A percentile compares a stretch with the other conserved stretches of the same genome.
These are phyloP conservation scores for Cyclotella distinguenda DNA, from an alignment of 108 stramenopile genomes.

Conservation along the genomic window DNA sequence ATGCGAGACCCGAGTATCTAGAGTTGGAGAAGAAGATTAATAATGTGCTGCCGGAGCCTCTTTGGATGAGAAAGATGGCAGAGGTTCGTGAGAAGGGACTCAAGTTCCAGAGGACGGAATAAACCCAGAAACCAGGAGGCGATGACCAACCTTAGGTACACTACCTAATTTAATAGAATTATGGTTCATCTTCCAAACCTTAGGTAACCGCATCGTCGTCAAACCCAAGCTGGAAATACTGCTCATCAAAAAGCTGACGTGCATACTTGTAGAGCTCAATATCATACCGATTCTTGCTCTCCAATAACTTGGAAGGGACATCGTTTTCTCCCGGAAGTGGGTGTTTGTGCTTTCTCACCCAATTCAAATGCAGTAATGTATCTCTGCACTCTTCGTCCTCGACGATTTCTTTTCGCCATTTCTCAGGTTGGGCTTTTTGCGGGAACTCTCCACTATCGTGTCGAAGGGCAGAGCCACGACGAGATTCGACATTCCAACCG, in stretches of 20 bases:
- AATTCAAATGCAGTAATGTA: slow-evolving; percentile 27
- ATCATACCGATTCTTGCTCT: slow-evolving; percentile 39
- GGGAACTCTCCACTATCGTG: slow-evolving; percentile 11
- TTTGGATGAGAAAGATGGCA: slow-evolving; percentile 73
- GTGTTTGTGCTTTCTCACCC: slow-evolving; percentile 40
- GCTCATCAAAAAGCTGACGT: slow-evolving; percentile 41
- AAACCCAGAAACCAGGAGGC: too few relatives aligned
- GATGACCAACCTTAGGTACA: too few relatives aligned
- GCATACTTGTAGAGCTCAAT: slow-evolving; percentile 43
- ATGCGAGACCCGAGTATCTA: slow-evolving; percentile 47
- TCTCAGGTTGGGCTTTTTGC: slow-evolving; percentile 4
- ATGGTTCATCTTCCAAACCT: too few relatives aligned
- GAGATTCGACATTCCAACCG: slow-evolving; percentile 37
- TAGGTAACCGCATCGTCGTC: slow-evolving; percentile 14
- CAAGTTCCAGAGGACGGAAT: slow-evolving; percentile 57
- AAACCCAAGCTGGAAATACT: slow-evolving; percentile 37
- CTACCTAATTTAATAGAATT: too few relatives aligned
- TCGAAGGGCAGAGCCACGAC: slow-evolving; percentile 5
- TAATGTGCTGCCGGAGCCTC: slow-evolving; percentile 60
- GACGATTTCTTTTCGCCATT: slow-evolving; percentile 28
- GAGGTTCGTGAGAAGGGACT: slow-evolving; percentile 61
- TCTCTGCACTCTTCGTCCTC: slow-evolving; percentile 40
- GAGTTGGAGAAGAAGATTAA: slow-evolving; percentile 64
- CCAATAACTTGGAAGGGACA: slow-evolving; percentile 12
- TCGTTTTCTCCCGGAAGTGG: slow-evolving; percentile 17